Conservation (phyloP, 208 protist genomes). For the Herpetomonas samuelpessoai region DNA sequence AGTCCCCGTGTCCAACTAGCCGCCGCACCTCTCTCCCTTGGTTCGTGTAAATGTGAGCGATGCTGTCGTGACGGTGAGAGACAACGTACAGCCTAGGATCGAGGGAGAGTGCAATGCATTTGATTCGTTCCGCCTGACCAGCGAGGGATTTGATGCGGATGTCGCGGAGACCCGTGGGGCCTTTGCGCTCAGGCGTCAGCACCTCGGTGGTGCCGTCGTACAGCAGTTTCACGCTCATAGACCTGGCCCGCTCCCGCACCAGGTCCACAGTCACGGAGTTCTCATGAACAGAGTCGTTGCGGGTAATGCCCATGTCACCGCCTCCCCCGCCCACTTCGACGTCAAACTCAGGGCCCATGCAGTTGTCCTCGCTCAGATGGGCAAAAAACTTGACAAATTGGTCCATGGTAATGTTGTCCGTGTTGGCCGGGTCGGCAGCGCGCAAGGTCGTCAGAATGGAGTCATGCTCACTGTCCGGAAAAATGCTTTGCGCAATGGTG, state of each 20-base stretch:
- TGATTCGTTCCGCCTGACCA: conserved; percentile 40
- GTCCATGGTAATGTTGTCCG: conserved; percentile 28
- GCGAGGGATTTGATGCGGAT: conserved; percentile 27
- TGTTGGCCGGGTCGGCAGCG: conserved; percentile 11
- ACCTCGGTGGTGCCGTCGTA: neutral
- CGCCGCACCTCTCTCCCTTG: conserved; percentile 34
- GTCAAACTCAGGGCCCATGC: neutral
- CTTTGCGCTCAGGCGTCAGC: neutral
- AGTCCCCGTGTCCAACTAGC: conserved; percentile 45
- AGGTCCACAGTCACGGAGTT: no score
- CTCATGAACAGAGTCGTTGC: neutral
- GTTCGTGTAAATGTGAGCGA: conserved; percentile 49
- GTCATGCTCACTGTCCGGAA: neutral
- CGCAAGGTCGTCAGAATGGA: neutral
- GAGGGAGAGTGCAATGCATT: conserved; percentile 45
- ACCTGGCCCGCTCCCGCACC: neutral
- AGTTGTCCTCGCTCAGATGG: conserved; percentile 1
- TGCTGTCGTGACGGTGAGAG: conserved; percentile 44
- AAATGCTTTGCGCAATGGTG: neutral
- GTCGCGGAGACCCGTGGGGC: conserved; percentile 18
- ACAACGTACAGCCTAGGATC: conserved; percentile 47
- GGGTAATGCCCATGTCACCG: neutral
- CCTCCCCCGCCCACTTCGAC: neutral
- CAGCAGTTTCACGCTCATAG: neutral
- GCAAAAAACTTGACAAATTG: conserved; percentile 28